These are phyloP conservation scores for Nephelium lappaceum DNA, from an alignment of 345 rosid species.

Conservation along the genomic window DNA sequence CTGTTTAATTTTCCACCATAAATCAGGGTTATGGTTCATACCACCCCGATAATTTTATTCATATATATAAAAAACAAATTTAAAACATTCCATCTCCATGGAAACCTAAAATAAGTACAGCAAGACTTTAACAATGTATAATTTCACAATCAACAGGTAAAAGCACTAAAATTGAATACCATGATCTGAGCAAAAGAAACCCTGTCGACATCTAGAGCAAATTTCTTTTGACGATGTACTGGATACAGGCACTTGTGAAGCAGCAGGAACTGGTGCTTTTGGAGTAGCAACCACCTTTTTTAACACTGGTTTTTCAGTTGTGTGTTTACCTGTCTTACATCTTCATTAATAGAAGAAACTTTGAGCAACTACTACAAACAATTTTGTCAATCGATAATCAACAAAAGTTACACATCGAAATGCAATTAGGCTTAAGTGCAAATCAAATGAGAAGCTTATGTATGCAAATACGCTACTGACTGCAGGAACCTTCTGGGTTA, in stretches of 20 bases:
- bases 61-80: not conserved
- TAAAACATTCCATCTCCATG: not conserved
- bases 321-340: constrained; percentile 93
- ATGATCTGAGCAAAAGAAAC: constrained; percentile 97
- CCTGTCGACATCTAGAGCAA: constrained; percentile 87
- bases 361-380: constrained; percentile 12
- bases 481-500: not conserved
- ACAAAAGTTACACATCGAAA: not conserved
- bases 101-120: not conserved
- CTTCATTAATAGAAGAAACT: constrained; percentile 48
- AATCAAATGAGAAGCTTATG: not conserved
- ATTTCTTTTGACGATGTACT: constrained; percentile 55
- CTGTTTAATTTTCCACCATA: not conserved
- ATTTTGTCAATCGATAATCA: not conserved
- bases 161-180: constrained; percentile 44
- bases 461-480: not conserved
- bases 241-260: constrained; percentile 37
- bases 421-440: constrained; percentile 2
- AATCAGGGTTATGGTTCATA: not conserved
- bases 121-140: not conserved
- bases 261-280: constrained; percentile 36
- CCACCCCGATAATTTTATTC: not conserved
- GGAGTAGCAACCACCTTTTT: constrained; percentile 45
- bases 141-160: not conserved
- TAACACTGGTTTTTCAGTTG: constrained; percentile 83